These are phyloP conservation scores for Phytopythium sindhum DNA, from an alignment of 352 stramenopile genomes.

Conservation along the genomic window DNA sequence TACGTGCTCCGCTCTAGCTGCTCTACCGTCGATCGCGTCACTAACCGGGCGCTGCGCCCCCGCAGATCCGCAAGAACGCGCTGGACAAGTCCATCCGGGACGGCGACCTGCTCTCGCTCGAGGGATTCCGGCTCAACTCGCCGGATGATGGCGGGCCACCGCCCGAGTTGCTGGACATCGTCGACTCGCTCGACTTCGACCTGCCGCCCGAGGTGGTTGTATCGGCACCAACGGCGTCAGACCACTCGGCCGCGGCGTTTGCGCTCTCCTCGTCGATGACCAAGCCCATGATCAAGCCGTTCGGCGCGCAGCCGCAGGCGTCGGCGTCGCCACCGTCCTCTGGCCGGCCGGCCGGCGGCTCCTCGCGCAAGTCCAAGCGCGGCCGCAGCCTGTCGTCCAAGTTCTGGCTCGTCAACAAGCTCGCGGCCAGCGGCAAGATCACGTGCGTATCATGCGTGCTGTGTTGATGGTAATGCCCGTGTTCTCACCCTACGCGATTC, in stretches of 20 bases:
- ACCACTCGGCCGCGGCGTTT: conserved; percentile 4
- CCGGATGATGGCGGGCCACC: conserved; percentile 42
- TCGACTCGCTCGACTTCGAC: conserved; percentile 66
- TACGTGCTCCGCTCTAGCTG: conserved; percentile 15
- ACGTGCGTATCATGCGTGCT: conserved; percentile 21
- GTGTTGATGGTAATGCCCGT: background rate
- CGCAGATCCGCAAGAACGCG: conserved; percentile 63
- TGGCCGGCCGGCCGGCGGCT: conserved; percentile 4
- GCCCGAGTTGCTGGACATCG: conserved; percentile 64
- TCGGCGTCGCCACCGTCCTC: conserved; percentile 3
- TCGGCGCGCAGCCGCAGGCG: conserved; percentile 9
- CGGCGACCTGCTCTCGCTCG: conserved; percentile 69
- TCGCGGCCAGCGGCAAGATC: conserved; percentile 77
- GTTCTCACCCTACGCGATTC: background rate
- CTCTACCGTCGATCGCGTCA: no score
- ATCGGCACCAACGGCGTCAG: conserved; percentile 2
- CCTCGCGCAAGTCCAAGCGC: conserved; percentile 60
- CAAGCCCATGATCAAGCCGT: conserved; percentile 28
- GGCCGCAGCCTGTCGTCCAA: conserved; percentile 78
- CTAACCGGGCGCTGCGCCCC: background rate
- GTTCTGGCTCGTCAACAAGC: conserved; percentile 84
- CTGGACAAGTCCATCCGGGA: conserved; percentile 81
- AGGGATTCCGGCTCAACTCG: conserved; percentile 43
- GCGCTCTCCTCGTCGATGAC: conserved; percentile 15
- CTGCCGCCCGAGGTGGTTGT: conserved; percentile 37